Conservation (phyloP, 441 rosid species). For the Corymbia calophylla region DNA sequence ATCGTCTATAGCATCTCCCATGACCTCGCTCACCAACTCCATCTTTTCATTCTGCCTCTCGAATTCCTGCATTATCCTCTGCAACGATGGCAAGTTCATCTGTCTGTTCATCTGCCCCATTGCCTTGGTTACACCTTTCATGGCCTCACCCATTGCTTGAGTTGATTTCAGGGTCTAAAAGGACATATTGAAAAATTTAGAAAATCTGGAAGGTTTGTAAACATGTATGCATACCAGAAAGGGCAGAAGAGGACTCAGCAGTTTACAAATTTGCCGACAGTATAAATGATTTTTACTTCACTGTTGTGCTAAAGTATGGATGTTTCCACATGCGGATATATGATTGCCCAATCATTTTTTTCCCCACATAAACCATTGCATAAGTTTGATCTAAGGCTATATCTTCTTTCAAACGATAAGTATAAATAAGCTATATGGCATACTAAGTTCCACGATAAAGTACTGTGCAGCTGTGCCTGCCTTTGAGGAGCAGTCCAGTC, state of each 20-base stretch:
- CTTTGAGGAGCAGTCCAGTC: neutral
- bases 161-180: slow-evolving; percentile 84
- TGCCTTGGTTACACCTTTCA: slow-evolving; percentile 96
- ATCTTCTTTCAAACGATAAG: neutral
- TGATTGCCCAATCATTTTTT: neutral
- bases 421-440: neutral
- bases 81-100: slow-evolving; percentile 84
- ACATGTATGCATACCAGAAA: neutral
- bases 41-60: slow-evolving; percentile 93
- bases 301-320: neutral
- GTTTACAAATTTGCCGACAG: neutral
- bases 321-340: neutral
- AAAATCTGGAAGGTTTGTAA: neutral
- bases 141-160: slow-evolving; percentile 98
- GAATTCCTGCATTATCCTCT: slow-evolving; percentile 85
- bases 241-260: neutral
- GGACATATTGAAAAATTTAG: neutral
- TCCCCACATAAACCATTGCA: neutral
- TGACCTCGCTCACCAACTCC: slow-evolving; percentile 87
- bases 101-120: slow-evolving; percentile 95
- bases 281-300: neutral
- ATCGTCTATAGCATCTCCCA: slow-evolving; percentile 99
- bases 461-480: neutral
- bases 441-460: neutral
- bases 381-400: neutral